Conservation (phyloP, 805 yeast species). For the Sporopachydermia lactativora region DNA sequence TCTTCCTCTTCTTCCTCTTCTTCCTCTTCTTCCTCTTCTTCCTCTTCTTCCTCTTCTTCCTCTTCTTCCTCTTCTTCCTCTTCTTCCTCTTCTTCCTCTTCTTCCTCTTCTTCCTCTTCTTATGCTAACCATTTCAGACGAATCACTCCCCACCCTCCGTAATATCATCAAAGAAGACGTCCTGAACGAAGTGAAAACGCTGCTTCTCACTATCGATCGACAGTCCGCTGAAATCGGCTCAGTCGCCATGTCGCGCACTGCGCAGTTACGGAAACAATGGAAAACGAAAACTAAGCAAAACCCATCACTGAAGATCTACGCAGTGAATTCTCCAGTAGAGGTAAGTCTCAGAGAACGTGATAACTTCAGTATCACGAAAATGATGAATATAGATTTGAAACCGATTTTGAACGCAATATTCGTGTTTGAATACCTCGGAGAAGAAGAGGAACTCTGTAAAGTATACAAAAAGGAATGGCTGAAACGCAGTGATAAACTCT, state of each 20-base stretch:
- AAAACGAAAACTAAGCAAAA: slow-evolving; percentile 29
- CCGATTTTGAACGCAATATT: slow-evolving; percentile 3
- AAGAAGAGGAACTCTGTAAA: neutral
- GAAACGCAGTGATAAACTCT: slow-evolving; percentile 1
- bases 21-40: too few relatives aligned
- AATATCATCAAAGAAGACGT: slow-evolving; percentile 4
- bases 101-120: too few relatives aligned
- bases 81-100: too few relatives aligned
- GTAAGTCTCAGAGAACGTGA: slow-evolving; percentile 51
- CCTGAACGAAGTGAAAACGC: slow-evolving; percentile 4
- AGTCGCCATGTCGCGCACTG: slow-evolving; percentile 38
- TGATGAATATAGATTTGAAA: neutral
- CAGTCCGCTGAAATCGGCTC: slow-evolving; percentile 37
- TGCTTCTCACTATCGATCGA: neutral
- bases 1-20: too few relatives aligned
- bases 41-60: too few relatives aligned
- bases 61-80: too few relatives aligned
- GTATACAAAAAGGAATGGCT: neutral
- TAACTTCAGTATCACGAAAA: slow-evolving; percentile 6
- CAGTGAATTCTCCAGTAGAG: slow-evolving; percentile 81
- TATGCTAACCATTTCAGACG: too few relatives aligned
- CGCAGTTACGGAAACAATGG: slow-evolving; percentile 48
- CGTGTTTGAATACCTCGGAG: neutral
- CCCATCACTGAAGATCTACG: slow-evolving; percentile 35
- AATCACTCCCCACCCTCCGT: neutral